phyloP scores from a whole-genome alignment of 2,329 filamentous ascomycete species.

The Thelonectria rubi region DNA sequence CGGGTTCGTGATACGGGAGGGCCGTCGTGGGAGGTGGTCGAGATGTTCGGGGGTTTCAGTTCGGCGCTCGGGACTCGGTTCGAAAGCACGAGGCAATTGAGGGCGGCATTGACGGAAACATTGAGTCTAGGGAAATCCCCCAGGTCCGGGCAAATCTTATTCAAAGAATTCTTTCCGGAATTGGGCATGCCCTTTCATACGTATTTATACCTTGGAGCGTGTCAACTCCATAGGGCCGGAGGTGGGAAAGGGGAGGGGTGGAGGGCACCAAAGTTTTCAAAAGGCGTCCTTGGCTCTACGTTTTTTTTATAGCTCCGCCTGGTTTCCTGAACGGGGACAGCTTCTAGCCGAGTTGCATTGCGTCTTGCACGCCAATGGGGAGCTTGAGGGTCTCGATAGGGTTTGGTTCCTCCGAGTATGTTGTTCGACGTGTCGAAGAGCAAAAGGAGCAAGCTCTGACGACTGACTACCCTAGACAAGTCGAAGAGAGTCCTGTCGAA shows the following conservation, averaged over 20 bases:
- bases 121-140: no score
- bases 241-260: conserved; percentile 10
- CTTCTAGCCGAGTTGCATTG: conserved; percentile 3
- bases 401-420: not conserved
- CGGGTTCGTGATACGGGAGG: no score
- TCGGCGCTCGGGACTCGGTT: no score
- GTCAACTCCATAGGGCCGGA: not conserved
- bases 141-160: no score
- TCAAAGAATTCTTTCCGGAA: no score
- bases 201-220: not conserved
- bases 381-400: not conserved
- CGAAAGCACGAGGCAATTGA: no score
- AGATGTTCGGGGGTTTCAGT: no score
- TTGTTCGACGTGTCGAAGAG: no score
- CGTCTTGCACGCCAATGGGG: not conserved
- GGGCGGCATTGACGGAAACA: no score
- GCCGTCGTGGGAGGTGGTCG: no score
- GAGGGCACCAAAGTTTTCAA: conserved; percentile 33
- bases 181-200: no score
- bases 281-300: not conserved
- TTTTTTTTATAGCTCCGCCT: conserved; percentile 27
- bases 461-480: conserved; percentile 2
- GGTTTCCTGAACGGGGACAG: conserved; percentile 21
- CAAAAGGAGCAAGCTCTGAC: no score
- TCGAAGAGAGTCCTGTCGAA: not conserved